These are phyloP conservation scores for Aspergillus novoparasiticus DNA, from an alignment of 2,329 filamentous ascomycete species.

Conservation along the genomic window DNA sequence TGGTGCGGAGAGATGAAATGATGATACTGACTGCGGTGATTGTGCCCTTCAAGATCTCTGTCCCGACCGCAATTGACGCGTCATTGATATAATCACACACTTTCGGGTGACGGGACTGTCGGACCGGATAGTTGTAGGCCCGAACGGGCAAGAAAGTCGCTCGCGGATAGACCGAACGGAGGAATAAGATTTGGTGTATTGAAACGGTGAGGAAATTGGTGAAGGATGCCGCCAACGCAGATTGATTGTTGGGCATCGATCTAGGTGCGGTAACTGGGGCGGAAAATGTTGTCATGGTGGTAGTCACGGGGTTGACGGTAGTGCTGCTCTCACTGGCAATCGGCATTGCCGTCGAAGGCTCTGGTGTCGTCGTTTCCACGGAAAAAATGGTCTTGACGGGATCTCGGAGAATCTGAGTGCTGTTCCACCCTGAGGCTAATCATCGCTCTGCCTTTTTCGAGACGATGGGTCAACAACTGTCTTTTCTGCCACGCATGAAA, in stretches of 20 bases:
- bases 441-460: constrained; percentile 44
- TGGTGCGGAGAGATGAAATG: constrained; percentile 54
- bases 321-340: constrained; percentile 46
- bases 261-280: constrained; percentile 44
- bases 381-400: constrained; percentile 38
- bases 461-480: constrained; percentile 30
- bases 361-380: constrained; percentile 36
- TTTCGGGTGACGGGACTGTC: constrained; percentile 81
- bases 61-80: constrained; percentile 71
- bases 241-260: constrained; percentile 53
- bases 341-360: constrained; percentile 41
- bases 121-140: constrained; percentile 81
- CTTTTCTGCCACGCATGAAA: constrained; percentile 11
- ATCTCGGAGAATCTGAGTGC: constrained; percentile 43
- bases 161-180: constrained; percentile 76
- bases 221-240: constrained; percentile 69
- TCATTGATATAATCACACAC: constrained; percentile 86
- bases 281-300: constrained; percentile 44
- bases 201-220: constrained; percentile 78
- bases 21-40: constrained; percentile 60
- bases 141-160: constrained; percentile 76
- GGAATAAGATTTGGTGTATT: constrained; percentile 83
- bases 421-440: constrained; percentile 48
- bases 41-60: constrained; percentile 66
- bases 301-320: constrained; percentile 33